Base-by-base conservation (phyloP, 805 yeast species). In the Saccharomycopsis javanensis region DNA sequence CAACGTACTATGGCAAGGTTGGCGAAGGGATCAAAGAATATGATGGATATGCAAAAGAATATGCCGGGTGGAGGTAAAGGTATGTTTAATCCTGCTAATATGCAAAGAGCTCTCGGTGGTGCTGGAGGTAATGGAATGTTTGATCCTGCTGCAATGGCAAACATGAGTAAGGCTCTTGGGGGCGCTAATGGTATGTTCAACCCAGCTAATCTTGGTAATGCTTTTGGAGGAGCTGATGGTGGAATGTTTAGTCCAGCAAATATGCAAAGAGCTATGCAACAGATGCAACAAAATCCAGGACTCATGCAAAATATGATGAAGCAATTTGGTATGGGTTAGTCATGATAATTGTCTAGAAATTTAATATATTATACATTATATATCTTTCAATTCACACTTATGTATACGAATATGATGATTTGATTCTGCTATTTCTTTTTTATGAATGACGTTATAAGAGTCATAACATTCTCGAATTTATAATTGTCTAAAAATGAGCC, bases 1-100 rank as follows among this genome's bases (percentile, higher is more conserved):
- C 96, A 88, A 69, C 81, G 86, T 69, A 86, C 89, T 85, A 90
- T 94, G 96, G 89, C 96, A 0, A 78, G 77, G 51, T 81, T 79
- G 63, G 80, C 82, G 45, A 73, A 73, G 63, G 77, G 82, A 16
- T 66, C 67, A 2, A 80, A 74, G 64, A 69, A 79, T 45, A 74
- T 80, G 75, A 76, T 78, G 72, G 79, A 74, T 54, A 68, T 66
- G 27, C 68, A 68, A 60, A 62, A 70, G 55, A 64, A 68, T 71
- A 71, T 71, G 60, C 81, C 74, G n/a, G 73, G 74, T 75, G 75
- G 75, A 50, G 71, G 81, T 66, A 75, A 77, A 11, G 83, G 83
- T 34, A 69, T 68, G 57, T 31, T 70, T 50, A 64, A 72, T 2
- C 75, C 75, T 10, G 68, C 72, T 50, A 72, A 72, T 69, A 71